Conservation (phyloP, 192 early-diverging fungal genomes). For the Paraglomus occultum region DNA sequence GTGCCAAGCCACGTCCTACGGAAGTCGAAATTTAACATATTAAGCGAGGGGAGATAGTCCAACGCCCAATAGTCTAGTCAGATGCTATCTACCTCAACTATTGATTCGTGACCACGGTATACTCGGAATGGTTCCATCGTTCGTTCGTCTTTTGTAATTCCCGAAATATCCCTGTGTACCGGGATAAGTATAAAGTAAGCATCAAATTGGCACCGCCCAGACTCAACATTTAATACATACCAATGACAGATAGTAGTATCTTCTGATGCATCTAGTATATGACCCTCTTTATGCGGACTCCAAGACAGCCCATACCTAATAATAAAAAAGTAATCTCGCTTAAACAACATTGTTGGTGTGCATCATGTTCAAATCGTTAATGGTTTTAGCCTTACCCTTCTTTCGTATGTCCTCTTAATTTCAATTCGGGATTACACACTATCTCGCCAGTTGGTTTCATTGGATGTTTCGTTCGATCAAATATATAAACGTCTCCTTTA, state of each 20-base stretch:
- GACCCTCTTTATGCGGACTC: slow-evolving; percentile 78
- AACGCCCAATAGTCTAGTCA: background rate
- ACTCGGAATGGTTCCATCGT: slow-evolving; percentile 74
- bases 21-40: background rate
- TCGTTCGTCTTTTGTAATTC: slow-evolving; percentile 69
- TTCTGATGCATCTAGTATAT: slow-evolving; percentile 87
- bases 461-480: slow-evolving; percentile 91
- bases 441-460: slow-evolving; percentile 71
- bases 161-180: slow-evolving; percentile 75
- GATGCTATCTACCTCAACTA: slow-evolving; percentile 68
- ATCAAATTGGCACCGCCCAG: background rate
- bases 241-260: slow-evolving; percentile 91
- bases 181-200: background rate
- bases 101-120: slow-evolving; percentile 84
- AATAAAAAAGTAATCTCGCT: background rate
- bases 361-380: background rate
- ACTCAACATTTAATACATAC: slow-evolving; percentile 31
- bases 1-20: slow-evolving; percentile 92
- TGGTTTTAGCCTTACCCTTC: slow-evolving; percentile 72
- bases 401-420: slow-evolving; percentile 81
- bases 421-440: slow-evolving; percentile 83
- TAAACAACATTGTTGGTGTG: background rate
- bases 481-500: slow-evolving; percentile 92
- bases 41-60: no score
- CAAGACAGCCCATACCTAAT: slow-evolving; percentile 88